Evolutionary conservation across 2,329 filamentous ascomycete genomes (phyloP).

Genomic region (Fusarium siculi): DNA sequence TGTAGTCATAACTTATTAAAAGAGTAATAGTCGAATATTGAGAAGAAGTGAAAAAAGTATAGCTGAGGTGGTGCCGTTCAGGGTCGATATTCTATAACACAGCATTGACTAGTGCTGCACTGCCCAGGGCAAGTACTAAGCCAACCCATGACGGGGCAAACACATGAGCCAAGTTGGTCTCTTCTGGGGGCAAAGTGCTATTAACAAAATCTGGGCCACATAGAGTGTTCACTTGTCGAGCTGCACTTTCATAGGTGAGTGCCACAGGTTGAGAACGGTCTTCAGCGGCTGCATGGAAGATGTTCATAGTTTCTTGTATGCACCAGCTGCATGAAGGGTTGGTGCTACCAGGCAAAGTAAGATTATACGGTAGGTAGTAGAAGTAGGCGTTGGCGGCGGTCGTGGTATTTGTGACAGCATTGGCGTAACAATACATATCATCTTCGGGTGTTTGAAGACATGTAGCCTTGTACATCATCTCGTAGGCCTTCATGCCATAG

Average conservation of each 20-base stretch:
- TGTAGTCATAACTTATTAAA: conserved; percentile 34
- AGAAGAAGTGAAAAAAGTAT: not conserved
- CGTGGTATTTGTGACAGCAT: conserved; percentile 80
- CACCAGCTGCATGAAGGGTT: conserved; percentile 82
- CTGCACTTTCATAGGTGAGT: conserved; percentile 75
- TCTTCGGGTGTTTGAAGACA: conserved; percentile 77
- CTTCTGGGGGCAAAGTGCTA: conserved; percentile 58
- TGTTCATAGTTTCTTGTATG: conserved; percentile 81
- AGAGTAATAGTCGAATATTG: not conserved
- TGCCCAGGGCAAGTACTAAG: conserved; percentile 25
- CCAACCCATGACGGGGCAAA: conserved; percentile 34
- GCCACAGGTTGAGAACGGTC: conserved; percentile 74
- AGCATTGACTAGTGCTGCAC: conserved; percentile 26
- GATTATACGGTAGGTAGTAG: conserved; percentile 87
- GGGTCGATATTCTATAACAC: conserved; percentile 29
- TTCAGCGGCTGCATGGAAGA: conserved; percentile 77
- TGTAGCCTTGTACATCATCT: conserved; percentile 80
- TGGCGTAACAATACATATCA: conserved; percentile 81
- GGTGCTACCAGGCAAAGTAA: conserved; percentile 71
- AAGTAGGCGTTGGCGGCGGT: conserved; percentile 79
- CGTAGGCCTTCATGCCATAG: conserved; percentile 79
- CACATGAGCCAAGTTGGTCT: conserved; percentile 23
- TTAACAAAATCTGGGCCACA: conserved; percentile 70
- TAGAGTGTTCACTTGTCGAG: conserved; percentile 75
- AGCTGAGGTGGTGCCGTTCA: not conserved